phyloP scores from a whole-genome alignment of 306 rosid genomes.

The Cicer pinnatifidum region DNA sequence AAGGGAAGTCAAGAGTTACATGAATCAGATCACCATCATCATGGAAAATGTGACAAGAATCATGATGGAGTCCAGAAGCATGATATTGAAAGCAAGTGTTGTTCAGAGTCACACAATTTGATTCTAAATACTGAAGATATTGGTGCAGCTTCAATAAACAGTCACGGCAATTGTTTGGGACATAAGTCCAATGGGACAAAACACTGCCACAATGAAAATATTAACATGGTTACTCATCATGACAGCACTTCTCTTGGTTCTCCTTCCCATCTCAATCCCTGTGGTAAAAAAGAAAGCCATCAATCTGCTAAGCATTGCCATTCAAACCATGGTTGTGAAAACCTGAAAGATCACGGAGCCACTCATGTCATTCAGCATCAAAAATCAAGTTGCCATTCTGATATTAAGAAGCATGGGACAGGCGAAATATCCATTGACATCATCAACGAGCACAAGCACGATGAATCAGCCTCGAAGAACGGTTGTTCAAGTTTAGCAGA shows the following conservation, averaged over 20 bases:
- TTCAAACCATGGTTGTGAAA: constrained; percentile 46
- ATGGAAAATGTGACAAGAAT: constrained; percentile 39
- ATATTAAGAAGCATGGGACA: constrained; percentile 20
- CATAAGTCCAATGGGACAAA: constrained; percentile 38
- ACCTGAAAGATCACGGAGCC: constrained; percentile 31
- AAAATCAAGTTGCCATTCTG: constrained; percentile 36
- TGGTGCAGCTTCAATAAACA: background rate
- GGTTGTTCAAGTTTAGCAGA: constrained; percentile 46
- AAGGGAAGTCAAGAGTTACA: constrained; percentile 41
- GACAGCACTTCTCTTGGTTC: constrained; percentile 16
- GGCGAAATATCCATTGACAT: constrained; percentile 51
- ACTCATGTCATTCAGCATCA: constrained; percentile 37
- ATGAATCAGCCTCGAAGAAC: constrained; percentile 17
- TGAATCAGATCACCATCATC: constrained; percentile 53
- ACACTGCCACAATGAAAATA: constrained; percentile 42
- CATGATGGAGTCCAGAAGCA: constrained; percentile 48
- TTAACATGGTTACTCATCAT: constrained; percentile 36
- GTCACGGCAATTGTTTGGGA: constrained; percentile 43
- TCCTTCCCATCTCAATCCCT: constrained; percentile 29
- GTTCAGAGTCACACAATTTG: constrained; percentile 39
- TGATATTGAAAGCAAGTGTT: constrained; percentile 38
- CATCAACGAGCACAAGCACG: constrained; percentile 12
- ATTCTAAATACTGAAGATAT: constrained; percentile 37
- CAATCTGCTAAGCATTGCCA: constrained; percentile 43
- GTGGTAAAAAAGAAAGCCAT: constrained; percentile 36